phyloP scores from a whole-genome alignment of 345 rosid genomes.

The Bruguiera gymnorhiza region DNA sequence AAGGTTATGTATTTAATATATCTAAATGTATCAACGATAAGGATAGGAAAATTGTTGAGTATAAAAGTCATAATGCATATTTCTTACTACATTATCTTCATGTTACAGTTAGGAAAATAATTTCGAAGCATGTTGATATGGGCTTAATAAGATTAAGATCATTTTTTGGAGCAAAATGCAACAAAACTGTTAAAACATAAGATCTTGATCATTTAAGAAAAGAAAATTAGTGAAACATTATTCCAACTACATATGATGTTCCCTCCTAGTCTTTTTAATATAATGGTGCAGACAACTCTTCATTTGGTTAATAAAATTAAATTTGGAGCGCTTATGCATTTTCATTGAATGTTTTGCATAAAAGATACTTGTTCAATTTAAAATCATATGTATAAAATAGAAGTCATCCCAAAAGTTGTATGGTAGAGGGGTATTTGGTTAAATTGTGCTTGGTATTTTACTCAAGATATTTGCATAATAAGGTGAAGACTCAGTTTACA shows the following conservation, averaged over 20 bases:
- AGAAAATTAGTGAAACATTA: neutral
- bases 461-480: constrained; percentile 4
- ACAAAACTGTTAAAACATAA: neutral
- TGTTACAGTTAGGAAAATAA: neutral
- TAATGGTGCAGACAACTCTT: constrained; percentile 11
- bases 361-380: neutral
- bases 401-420: constrained; percentile 8
- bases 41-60: no score
- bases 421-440: constrained; percentile 6
- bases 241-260: neutral
- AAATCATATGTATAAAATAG: neutral
- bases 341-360: constrained; percentile 10
- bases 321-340: neutral
- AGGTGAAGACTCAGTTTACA: neutral
- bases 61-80: constrained; percentile 2
- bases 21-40: no score
- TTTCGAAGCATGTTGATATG: neutral
- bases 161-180: constrained; percentile 4
- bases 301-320: neutral
- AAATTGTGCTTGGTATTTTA: constrained; percentile 11
- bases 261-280: constrained; percentile 2
- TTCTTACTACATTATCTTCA: neutral
- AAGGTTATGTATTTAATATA: no score
- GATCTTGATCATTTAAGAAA: neutral
- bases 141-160: neutral